Evolutionary conservation across 1,284 basidiomycete genomes (phyloP).

Genomic region (Leccinum griseonigrum): DNA sequence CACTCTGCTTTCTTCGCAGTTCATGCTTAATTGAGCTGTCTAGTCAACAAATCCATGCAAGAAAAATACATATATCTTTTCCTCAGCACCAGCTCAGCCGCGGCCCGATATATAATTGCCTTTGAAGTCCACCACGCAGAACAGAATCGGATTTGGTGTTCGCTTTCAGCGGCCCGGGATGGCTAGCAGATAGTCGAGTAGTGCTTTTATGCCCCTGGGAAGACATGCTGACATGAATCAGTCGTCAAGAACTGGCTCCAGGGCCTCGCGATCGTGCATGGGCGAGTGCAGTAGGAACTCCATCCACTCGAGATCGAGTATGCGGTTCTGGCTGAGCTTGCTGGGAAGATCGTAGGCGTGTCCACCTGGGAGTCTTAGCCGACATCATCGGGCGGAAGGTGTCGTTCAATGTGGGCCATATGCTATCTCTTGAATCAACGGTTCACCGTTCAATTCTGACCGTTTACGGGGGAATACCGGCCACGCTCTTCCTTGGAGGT

Average conservation of each 20-base stretch:
- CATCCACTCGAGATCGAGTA: conserved; percentile 44
- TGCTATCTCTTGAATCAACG: neutral
- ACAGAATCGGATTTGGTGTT: conserved; percentile 61
- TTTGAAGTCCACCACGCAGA: neutral
- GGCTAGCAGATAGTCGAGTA: conserved; percentile 50
- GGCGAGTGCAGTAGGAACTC: conserved; percentile 46
- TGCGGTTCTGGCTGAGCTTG: conserved; percentile 54
- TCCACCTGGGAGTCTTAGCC: conserved; percentile 49
- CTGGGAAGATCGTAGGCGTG: conserved; percentile 58
- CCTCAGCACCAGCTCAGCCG: conserved; percentile 1
- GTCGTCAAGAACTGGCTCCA: conserved; percentile 47
- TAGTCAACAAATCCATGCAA: conserved; percentile 48
- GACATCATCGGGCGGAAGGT: conserved; percentile 51
- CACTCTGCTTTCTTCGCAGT: neutral
- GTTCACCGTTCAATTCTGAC: neutral
- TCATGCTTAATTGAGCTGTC: neutral
- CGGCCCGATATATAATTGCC: neutral
- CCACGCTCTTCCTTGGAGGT: conserved; percentile 56
- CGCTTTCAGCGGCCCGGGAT: conserved; percentile 52
- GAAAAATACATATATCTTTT: conserved; percentile 37
- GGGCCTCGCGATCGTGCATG: conserved; percentile 51
- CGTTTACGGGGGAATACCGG: conserved; percentile 17
- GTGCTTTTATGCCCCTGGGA: conserved; percentile 6
- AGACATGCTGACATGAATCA: conserved; percentile 14
- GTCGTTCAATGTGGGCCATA: conserved; percentile 47